phyloP scores from a whole-genome alignment of 805 yeast genomes.

The Saccharomycopsis sp. region DNA sequence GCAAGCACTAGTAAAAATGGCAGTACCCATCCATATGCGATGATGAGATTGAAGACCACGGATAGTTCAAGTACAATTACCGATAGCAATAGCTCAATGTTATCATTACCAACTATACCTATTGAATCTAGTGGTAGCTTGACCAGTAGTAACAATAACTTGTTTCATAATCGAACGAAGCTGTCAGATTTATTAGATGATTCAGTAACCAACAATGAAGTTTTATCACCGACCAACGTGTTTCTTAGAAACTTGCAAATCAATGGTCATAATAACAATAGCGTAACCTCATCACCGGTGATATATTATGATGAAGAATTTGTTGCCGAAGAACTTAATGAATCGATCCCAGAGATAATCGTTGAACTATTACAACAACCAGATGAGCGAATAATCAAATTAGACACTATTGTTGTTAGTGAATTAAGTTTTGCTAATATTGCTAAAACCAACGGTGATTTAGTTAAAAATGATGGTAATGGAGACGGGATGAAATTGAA shows the following conservation, averaged over 20 bases:
- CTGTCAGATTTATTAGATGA: no score
- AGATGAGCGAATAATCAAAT: conserved; percentile 24
- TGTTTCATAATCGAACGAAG: no score
- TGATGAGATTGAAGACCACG: no score
- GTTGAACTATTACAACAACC: conserved; percentile 17
- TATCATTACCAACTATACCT: no score
- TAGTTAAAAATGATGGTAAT: conserved; percentile 21
- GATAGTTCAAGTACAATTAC: no score
- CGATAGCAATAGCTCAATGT: no score
- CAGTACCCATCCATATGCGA: conserved; percentile 6
- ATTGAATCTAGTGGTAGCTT: no score
- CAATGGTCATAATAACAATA: no score
- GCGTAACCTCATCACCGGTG: conserved; percentile 4
- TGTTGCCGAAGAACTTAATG: neutral
- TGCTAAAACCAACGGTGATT: conserved; percentile 24
- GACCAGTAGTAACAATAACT: no score
- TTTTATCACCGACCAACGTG: no score
- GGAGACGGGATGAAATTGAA: conserved; percentile 25
- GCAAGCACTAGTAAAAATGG: neutral
- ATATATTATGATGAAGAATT: conserved; percentile 15
- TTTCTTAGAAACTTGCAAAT: no score
- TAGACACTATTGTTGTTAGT: conserved; percentile 24
- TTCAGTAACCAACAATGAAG: no score
- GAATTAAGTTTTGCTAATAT: conserved; percentile 29
- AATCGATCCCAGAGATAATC: conserved; percentile 11